Evolutionary conservation across 1,284 basidiomycete species (phyloP), one percentile per base, ranked within the genome.

Genomic region (Apiotrichum mycotoxinovorans): DNA sequence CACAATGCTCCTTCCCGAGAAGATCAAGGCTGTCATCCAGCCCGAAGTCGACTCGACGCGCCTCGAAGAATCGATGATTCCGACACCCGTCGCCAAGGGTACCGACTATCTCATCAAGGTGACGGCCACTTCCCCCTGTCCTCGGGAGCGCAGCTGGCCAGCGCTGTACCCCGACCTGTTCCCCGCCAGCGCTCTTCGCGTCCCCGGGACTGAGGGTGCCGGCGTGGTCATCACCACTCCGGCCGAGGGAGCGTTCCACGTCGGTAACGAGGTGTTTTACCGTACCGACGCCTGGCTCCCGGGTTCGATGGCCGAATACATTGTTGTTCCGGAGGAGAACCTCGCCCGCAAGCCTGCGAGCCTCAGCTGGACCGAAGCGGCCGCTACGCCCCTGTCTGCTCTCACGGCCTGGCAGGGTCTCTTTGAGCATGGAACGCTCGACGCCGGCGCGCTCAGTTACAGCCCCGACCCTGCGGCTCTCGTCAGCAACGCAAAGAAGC

Each of bases 181-280:
- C 25, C 25, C 25, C 5, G 17, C 49, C 14, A 12, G 38, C 20
- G 17, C 23, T 3, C 25, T 23, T 30, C 56, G 60, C 46, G 47
- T 61, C n/a, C 60, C 53, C 14, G 60, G 60, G 5, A 58, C 60
- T 2, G 60, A 61, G 49, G 56, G 60, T 18, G 56, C 60, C 7
- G 60, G 60, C 17, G 38, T 55, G 20, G 42, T 61, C 25, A 43
- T 38, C 17, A 50, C 53, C 2, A 17, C 34, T 5, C 47, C 47
- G 1, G 17, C 26, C 26, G n/a, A 15, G 0, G 33, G 49, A 9
- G 8, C 15, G 9, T 56, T 56, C 38, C 47, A 50, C 25, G 11
- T 18, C 3, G 60, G 60, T 43, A 53, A 61, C 46, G 47, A 41
- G 18, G 56, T 58, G 46, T 49, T 58, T 30, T 61, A 35, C 51